Percentiles rank a stretch among this genome's conserved stretches.
These are phyloP conservation scores for Fusarium tjaetaba DNA, from an alignment of 2,329 filamentous ascomycete species.

Conservation along the genomic window DNA sequence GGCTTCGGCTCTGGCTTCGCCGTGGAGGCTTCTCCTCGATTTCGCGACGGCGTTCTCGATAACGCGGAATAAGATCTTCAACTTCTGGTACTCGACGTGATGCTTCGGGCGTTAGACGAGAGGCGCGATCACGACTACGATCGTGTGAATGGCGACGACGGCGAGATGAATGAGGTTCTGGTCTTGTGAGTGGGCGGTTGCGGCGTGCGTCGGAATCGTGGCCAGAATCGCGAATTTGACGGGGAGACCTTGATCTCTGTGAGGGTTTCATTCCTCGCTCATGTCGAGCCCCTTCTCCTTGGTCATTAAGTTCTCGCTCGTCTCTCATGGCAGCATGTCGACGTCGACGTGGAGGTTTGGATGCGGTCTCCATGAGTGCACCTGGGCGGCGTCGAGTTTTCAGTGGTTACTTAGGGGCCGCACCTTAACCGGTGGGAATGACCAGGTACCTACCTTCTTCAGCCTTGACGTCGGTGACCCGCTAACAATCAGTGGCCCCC, in stretches of 20 bases:
- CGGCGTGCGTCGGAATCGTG: conserved; percentile 45
- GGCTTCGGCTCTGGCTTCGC: conserved; percentile 49
- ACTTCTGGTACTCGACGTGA: conserved; percentile 44
- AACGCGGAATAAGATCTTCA: conserved; percentile 53
- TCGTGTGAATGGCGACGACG: conserved; percentile 53
- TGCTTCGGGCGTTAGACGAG: conserved; percentile 41
- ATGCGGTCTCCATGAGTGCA: conserved; percentile 45
- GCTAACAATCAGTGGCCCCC: conserved; percentile 27
- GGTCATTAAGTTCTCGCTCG: conserved; percentile 50
- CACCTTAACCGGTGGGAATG: conserved; percentile 48
- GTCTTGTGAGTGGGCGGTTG: conserved; percentile 48
- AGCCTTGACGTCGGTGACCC: conserved; percentile 18
- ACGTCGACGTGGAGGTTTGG: conserved; percentile 49
- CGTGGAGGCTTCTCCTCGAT: conserved; percentile 47
- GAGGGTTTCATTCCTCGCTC: conserved; percentile 49
- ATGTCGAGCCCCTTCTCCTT: conserved; percentile 50
- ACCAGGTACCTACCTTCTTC: conserved; percentile 24
- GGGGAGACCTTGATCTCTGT: conserved; percentile 47
- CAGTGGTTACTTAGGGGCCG: conserved; percentile 45
- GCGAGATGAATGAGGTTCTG: conserved; percentile 48
- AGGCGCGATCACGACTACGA: conserved; percentile 49
- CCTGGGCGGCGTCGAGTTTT: conserved; percentile 51
- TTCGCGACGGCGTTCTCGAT: conserved; percentile 47
- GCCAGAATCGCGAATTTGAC: conserved; percentile 43
- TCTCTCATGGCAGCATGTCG: conserved; percentile 56